Base-by-base conservation (phyloP, 192 early-diverging fungal genomes). In the Backusella mclennaniae region DNA sequence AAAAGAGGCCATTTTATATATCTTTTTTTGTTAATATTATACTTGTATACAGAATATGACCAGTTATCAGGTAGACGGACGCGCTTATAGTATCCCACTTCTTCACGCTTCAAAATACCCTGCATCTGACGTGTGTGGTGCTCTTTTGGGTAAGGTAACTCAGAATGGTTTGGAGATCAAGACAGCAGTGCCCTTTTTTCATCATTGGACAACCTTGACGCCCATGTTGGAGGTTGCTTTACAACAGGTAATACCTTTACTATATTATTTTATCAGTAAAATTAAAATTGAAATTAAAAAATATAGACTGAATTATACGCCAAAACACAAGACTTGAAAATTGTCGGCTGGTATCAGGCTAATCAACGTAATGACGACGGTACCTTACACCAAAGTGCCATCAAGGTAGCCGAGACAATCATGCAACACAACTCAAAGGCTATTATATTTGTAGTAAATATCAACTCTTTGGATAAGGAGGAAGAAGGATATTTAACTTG, bases 61-160 rank as follows among this genome's bases (percentile, higher is more conserved):
- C 3, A 63, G 23, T 63, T 63, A 63, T 63, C 56, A 63, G 59
- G 67, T 80, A 21, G 63, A 44, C 26, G 15, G 69, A 75, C 76
- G 71, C 70, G 92, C 94, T 6, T 94, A 96, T 84, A 76, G 86
- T 75, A 92, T 95, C 79, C 86, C 93, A 2, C 73, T 95, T 35
- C 83, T 95, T 17, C 96, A 98, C 77, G 92, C 92, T 29, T 88
- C 91, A 49, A 96, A 96, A 86, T 93, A 94, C 83, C 90, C 96
- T 0, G 87, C 89, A 52, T 79, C 84, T 9, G 79, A 86, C n/a
- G 94, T 98, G 17, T 90, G 89, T 53, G 96, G 96, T 36, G 81
- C 96, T 33, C 81, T 96, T n/a, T 79, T 96, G 29, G 89, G 89
- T 11, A 80, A 84, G 23, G 53, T 26, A 23, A 66, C 52, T 6